phyloP scores from a whole-genome alignment of 2,329 filamentous ascomycete genomes.

The Aspergillus novofumigatus region DNA sequence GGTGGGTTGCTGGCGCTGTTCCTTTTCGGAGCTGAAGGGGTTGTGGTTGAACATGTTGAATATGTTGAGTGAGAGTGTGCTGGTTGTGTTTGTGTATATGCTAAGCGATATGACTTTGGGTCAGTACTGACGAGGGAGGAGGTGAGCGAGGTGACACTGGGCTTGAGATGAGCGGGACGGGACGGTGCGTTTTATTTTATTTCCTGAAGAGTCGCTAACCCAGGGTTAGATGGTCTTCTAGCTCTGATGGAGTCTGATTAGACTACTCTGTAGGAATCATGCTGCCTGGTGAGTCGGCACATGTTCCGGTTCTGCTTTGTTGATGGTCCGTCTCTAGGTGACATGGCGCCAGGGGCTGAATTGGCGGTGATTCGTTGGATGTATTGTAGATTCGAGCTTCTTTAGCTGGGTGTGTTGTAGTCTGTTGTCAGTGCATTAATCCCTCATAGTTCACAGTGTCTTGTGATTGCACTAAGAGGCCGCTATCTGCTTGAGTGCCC shows the following conservation, averaged over 20 bases:
- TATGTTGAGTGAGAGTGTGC: not conserved
- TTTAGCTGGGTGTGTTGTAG: not conserved
- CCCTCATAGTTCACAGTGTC: no score
- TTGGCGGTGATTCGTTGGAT: no score
- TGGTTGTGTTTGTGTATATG: not conserved
- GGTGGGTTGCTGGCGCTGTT: slow-evolving; percentile 11
- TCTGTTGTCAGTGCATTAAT: not conserved
- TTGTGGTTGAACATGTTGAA: slow-evolving; percentile 27
- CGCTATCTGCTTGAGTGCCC: not conserved
- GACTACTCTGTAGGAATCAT: not conserved
- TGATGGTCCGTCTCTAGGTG: not conserved
- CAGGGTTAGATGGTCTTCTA: no score
- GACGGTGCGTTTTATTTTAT: not conserved
- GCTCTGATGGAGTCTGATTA: no score
- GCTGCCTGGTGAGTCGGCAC: not conserved
- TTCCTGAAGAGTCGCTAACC: not conserved
- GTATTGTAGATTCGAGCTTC: not conserved
- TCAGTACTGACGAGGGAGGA: not conserved
- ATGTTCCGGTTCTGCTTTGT: not conserved
- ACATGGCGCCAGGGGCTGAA: no score
- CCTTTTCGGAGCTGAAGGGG: slow-evolving; percentile 30
- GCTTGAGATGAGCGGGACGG: not conserved
- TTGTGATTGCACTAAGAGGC: no score
- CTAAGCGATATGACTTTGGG: no score
- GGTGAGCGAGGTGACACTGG: not conserved